phyloP scores from a whole-genome alignment of 2,329 filamentous ascomycete genomes.

The Xenoacremonium recifei region DNA sequence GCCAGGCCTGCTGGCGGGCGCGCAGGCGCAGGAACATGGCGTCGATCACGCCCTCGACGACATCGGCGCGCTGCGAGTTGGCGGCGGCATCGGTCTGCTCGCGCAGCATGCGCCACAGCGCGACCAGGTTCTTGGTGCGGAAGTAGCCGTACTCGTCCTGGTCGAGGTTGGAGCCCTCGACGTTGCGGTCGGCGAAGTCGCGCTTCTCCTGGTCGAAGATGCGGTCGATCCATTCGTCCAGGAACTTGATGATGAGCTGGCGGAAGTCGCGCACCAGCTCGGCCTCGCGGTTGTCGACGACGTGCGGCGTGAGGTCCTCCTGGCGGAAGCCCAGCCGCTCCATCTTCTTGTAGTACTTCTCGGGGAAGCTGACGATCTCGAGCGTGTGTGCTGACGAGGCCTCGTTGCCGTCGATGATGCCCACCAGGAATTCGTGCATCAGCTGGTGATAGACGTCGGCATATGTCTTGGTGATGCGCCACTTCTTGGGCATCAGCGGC shows the following conservation, averaged over 20 bases:
- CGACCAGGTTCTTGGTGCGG: conserved; percentile 85
- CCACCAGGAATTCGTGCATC: conserved; percentile 92
- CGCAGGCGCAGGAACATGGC: conserved; percentile 91
- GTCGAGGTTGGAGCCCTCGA: conserved; percentile 74
- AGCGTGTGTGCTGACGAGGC: conserved; percentile 85
- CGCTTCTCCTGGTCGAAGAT: conserved; percentile 82
- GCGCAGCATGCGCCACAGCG: conserved; percentile 96
- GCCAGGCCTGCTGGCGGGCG: conserved; percentile 79
- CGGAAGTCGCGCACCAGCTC: conserved; percentile 94
- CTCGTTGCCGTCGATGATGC: conserved; percentile 78
- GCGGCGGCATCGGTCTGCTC: conserved; percentile 87
- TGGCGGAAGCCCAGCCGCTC: conserved; percentile 77
- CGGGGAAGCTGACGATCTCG: conserved; percentile 90
- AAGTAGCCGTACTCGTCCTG: conserved; percentile 87
- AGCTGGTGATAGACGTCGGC: conserved; percentile 85
- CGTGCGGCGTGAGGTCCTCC: conserved; percentile 76
- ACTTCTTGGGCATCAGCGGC: conserved; percentile 89
- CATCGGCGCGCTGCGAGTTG: conserved; percentile 81
- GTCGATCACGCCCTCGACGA: conserved; percentile 92
- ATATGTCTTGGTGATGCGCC: conserved; percentile 92
- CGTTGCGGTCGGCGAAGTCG: conserved; percentile 74
- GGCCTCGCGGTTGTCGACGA: conserved; percentile 85
- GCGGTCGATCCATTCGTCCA: conserved; percentile 96
- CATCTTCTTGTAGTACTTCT: conserved; percentile 97
- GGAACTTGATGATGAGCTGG: conserved; percentile 88